Percentiles rank a stretch among this genome's conserved stretches.
Evolutionary conservation across 192 early-diverging fungal genomes (phyloP).

Genomic region (Bifiguratus adelaidae): DNA sequence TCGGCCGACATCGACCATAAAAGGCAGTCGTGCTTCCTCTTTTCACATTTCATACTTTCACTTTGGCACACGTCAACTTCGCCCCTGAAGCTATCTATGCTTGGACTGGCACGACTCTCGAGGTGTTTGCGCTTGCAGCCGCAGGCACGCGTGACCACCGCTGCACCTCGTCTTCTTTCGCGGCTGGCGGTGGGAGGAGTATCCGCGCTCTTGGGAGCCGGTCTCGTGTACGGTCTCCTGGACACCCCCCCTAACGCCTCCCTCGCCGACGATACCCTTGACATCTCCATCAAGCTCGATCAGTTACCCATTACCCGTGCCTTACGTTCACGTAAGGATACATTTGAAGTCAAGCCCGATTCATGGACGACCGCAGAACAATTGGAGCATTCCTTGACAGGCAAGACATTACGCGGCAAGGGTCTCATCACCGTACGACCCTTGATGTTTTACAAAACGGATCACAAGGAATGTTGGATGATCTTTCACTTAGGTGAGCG

Average conservation of each 20-base stretch:
- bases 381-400: constrained; percentile 16
- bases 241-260: not conserved
- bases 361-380: not conserved
- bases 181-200: no score
- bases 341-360: constrained; percentile 11
- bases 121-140: no score
- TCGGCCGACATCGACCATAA: no score
- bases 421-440: constrained; percentile 38
- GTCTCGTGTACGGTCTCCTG: not conserved
- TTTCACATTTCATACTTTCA: no score
- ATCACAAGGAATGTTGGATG: constrained; percentile 25
- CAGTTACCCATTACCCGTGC: constrained; percentile 12
- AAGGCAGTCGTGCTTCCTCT: no score
- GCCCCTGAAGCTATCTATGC: no score
- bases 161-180: no score
- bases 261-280: not conserved
- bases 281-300: not conserved
- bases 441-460: constrained; percentile 36
- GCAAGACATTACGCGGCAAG: constrained; percentile 32
- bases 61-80: no score
- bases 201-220: not conserved
- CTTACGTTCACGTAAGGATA: constrained; percentile 1
- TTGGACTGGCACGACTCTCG: no score
- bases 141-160: no score
- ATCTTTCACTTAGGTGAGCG: constrained; percentile 59